Percentiles rank a stretch among this genome's conserved stretches.
Conservation (phyloP, 495 filamentous ascomycete genomes). For the Geoglossum glabrum region DNA sequence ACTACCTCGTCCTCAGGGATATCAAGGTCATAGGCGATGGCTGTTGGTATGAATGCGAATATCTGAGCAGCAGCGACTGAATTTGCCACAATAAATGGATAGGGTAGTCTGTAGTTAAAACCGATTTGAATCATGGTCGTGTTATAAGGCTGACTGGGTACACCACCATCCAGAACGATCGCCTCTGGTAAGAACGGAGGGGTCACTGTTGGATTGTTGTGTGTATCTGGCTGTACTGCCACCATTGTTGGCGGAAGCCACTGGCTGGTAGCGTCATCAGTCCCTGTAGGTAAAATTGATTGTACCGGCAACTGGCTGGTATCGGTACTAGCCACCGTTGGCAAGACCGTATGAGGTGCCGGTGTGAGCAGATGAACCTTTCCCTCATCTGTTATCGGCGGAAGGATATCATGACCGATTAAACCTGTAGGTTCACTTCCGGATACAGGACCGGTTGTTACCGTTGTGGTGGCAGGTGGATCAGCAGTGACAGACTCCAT, state of each 20-base stretch:
- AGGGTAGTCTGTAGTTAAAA: constrained; percentile 62
- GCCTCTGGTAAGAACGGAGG: constrained; percentile 48
- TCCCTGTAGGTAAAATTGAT: constrained; percentile 16
- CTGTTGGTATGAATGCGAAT: constrained; percentile 59
- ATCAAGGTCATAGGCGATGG: constrained; percentile 43
- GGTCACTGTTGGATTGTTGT: constrained; percentile 19
- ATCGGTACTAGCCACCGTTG: too few relatives aligned
- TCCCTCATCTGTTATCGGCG: too few relatives aligned
- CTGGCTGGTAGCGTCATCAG: constrained; percentile 4
- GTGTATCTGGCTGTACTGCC: constrained; percentile 9
- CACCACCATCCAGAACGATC: constrained; percentile 43
- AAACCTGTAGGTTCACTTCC: too few relatives aligned
- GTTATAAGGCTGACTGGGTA: constrained; percentile 32
- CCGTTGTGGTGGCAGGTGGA: too few relatives aligned
- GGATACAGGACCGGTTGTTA: too few relatives aligned
- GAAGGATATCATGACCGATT: too few relatives aligned
- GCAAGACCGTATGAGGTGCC: too few relatives aligned
- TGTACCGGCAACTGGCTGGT: too few relatives aligned
- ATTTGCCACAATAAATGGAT: constrained; percentile 53
- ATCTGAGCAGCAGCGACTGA: constrained; percentile 63
- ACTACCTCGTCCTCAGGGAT: constrained; percentile 29
- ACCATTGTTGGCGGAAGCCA: constrained; percentile 15
- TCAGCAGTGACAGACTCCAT: too few relatives aligned
- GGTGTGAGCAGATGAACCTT: too few relatives aligned
- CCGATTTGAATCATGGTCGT: constrained; percentile 62